These are phyloP conservation scores for Pinus albicaulis DNA, from an alignment of 75 land plant genomes.

Conservation along the genomic window DNA sequence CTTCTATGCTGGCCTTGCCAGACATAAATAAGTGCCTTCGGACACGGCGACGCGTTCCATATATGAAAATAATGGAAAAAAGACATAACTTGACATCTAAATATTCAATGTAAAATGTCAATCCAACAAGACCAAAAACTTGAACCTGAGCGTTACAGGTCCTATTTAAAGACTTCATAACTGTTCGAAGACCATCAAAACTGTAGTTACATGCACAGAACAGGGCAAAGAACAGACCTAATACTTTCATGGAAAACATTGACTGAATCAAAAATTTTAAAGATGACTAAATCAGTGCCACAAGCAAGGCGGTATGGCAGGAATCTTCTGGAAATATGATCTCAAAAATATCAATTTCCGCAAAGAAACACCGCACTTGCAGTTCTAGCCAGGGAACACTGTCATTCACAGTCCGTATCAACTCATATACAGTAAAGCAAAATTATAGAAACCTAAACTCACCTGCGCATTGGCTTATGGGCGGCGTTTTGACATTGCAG, in stretches of 20 bases:
- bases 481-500: constrained; percentile 16
- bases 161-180: not conserved
- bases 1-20: too few species aligned
- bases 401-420: too few species aligned
- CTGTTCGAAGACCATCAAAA: not conserved
- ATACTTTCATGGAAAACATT: not conserved
- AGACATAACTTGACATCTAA: not conserved
- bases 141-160: not conserved
- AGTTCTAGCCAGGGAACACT: too few species aligned
- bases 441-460: not conserved
- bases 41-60: not conserved
- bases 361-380: not conserved
- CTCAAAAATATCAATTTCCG: not conserved
- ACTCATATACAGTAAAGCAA: too few species aligned
- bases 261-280: not conserved
- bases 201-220: not conserved
- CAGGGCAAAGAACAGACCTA: not conserved
- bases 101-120: not conserved
- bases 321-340: not conserved
- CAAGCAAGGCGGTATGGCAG: not conserved
- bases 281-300: not conserved
- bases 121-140: not conserved
- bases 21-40: not conserved
- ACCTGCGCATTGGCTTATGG: constrained; percentile 10
- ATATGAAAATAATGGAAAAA: not conserved